phyloP scores from a whole-genome alignment of 169 alveolate species.

The Plasmodium ovale region DNA sequence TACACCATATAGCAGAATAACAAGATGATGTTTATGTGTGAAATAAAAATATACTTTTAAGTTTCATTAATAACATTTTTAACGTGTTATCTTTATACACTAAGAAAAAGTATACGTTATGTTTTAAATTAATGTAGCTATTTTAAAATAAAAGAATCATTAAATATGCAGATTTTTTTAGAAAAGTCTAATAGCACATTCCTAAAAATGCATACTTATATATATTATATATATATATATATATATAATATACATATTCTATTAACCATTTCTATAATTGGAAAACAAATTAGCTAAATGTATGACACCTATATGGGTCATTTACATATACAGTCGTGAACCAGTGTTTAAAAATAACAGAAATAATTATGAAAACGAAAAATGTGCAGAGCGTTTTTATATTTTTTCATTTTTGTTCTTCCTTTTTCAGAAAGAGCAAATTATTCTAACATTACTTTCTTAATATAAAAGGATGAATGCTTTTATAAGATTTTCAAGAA shows the following conservation, averaged over 20 bases:
- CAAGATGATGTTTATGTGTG: background rate
- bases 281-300: background rate
- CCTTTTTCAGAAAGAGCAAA: constrained; percentile 5
- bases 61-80: background rate
- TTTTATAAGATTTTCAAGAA: constrained; percentile 16
- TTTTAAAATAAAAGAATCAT: background rate
- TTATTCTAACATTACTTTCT: constrained; percentile 14
- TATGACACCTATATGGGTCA: too few species aligned
- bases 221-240: too few species aligned
- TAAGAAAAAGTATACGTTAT: too few species aligned
- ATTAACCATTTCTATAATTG: background rate
- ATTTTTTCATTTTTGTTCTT: constrained; percentile 10
- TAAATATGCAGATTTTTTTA: background rate
- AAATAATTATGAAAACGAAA: constrained; percentile 13
- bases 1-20: background rate
- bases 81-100: background rate
- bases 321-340: background rate
- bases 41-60: background rate
- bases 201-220: too few species aligned
- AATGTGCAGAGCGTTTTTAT: constrained; percentile 4
- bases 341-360: constrained; percentile 4
- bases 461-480: constrained; percentile 21
- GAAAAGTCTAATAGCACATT: too few species aligned
- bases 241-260: too few species aligned
- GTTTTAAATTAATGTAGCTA: too few species aligned